Percentiles rank a stretch among this genome's conserved stretches.
Evolutionary conservation across 106 monocot genomes (phyloP).

Genomic region (Ottelia alismoides): DNA sequence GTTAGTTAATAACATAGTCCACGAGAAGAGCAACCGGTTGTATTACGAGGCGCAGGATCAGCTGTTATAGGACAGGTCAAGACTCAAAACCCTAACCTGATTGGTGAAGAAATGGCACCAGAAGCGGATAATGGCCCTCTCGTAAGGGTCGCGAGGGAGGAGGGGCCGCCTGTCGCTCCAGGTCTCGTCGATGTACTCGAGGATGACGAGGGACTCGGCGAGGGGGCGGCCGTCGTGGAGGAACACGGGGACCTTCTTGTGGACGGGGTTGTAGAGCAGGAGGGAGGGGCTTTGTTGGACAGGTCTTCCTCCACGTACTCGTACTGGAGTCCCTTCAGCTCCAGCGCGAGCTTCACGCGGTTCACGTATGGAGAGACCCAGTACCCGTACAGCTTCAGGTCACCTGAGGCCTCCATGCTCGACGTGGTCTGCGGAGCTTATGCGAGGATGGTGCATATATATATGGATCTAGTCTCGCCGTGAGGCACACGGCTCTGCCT

Average conservation of each 20-base stretch:
- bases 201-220: constrained; percentile 9
- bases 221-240: constrained; percentile 5
- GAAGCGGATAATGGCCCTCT: no score
- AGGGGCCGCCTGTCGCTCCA: no score
- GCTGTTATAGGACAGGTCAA: no score
- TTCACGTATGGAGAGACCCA: constrained; percentile 1
- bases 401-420: no score
- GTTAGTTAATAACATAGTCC: not conserved
- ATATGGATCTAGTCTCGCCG: no score
- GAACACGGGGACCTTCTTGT: no score
- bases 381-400: constrained; percentile 2
- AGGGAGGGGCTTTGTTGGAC: constrained; percentile 1
- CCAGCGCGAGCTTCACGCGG: constrained; percentile 3
- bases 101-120: constrained; percentile 4
- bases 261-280: constrained; percentile 6
- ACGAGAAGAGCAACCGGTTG: not conserved
- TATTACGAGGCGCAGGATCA: not conserved
- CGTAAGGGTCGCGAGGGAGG: no score
- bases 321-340: constrained; percentile 4
- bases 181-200: constrained; percentile 5
- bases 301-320: constrained; percentile 9
- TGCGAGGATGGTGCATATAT: no score
- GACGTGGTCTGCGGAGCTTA: no score
- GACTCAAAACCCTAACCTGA: no score
- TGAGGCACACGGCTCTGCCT: no score